phyloP scores from a whole-genome alignment of 2,329 filamentous ascomycete species.

The Aurifilum marmelostoma region DNA sequence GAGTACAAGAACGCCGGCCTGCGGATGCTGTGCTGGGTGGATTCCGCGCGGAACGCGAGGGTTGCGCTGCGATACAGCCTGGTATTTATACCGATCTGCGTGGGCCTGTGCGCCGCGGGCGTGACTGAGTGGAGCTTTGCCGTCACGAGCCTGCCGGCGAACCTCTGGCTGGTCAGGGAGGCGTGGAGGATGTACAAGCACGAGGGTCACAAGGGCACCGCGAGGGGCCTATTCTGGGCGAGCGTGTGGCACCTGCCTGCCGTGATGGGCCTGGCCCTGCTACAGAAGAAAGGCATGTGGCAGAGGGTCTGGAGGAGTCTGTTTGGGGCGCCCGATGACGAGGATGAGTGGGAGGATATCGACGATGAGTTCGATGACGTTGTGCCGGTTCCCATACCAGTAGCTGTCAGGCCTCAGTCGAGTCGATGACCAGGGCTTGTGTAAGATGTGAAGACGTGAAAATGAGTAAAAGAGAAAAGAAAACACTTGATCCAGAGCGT shows the following conservation, averaged over 20 bases:
- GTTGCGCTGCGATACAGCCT: slow-evolving; percentile 88
- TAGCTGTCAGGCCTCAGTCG: slow-evolving; percentile 14
- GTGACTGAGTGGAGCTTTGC: slow-evolving; percentile 88
- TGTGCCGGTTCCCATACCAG: slow-evolving; percentile 35
- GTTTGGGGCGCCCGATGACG: slow-evolving; percentile 61
- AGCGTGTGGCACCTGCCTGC: slow-evolving; percentile 95
- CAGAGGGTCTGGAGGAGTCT: slow-evolving; percentile 75
- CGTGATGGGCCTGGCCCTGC: slow-evolving; percentile 85
- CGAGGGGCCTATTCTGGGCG: slow-evolving; percentile 90
- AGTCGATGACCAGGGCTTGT: not conserved
- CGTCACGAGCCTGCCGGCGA: slow-evolving; percentile 77
- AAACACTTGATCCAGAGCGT: too few species aligned
- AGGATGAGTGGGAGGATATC: slow-evolving; percentile 62
- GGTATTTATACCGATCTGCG: slow-evolving; percentile 83
- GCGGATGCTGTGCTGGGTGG: slow-evolving; percentile 81
- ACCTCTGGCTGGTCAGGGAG: slow-evolving; percentile 81
- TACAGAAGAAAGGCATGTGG: slow-evolving; percentile 94
- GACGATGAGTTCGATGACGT: slow-evolving; percentile 52
- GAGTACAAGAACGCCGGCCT: slow-evolving; percentile 79
- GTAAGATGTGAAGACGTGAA: not conserved
- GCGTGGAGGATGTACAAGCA: slow-evolving; percentile 80
- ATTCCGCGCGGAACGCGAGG: slow-evolving; percentile 81
- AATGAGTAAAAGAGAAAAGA: too few species aligned
- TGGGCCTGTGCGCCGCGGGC: slow-evolving; percentile 75
- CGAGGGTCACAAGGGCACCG: slow-evolving; percentile 78